A percentile compares a stretch with the other conserved stretches of the same genome.
Conservation (phyloP, 2,329 filamentous ascomycete species). For the Colletotrichum costaricense region DNA sequence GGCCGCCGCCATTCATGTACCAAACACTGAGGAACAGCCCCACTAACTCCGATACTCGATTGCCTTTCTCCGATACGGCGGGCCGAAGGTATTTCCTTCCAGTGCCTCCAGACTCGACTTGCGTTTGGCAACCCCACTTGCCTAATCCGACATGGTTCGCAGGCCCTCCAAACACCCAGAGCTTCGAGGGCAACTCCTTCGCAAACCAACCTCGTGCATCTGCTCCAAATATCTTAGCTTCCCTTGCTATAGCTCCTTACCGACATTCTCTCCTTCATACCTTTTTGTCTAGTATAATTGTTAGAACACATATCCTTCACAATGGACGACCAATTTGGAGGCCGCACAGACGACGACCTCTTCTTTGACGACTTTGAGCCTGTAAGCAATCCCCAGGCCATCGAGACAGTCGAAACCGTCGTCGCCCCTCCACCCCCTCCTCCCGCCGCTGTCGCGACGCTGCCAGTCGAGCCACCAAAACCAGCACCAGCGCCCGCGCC, state of each 20-base stretch:
- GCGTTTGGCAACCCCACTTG: constrained; percentile 14
- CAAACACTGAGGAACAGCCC: background rate
- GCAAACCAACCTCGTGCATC: constrained; percentile 7
- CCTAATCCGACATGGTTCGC: constrained; percentile 27
- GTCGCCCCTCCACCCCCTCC: constrained; percentile 23
- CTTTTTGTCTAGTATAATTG: background rate
- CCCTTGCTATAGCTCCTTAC: background rate
- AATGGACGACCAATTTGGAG: constrained; percentile 72
- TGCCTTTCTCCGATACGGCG: background rate
- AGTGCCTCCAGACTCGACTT: background rate
- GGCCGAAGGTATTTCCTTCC: constrained; percentile 9
- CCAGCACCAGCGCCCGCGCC: constrained; percentile 12
- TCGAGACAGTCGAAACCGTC: constrained; percentile 16
- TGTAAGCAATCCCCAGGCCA: constrained; percentile 15
- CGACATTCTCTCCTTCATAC: background rate
- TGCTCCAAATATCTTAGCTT: constrained; percentile 5
- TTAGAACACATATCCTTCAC: background rate
- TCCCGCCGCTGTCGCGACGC: constrained; percentile 19
- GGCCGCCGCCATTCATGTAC: background rate
- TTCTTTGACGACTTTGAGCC: constrained; percentile 73
- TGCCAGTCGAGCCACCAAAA: constrained; percentile 16
- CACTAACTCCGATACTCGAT: background rate
- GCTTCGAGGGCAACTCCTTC: constrained; percentile 19
- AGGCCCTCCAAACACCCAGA: constrained; percentile 15
- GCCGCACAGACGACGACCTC: constrained; percentile 71